phyloP scores from a whole-genome alignment of 257 asterid species.

The Nicotiana undulata region DNA sequence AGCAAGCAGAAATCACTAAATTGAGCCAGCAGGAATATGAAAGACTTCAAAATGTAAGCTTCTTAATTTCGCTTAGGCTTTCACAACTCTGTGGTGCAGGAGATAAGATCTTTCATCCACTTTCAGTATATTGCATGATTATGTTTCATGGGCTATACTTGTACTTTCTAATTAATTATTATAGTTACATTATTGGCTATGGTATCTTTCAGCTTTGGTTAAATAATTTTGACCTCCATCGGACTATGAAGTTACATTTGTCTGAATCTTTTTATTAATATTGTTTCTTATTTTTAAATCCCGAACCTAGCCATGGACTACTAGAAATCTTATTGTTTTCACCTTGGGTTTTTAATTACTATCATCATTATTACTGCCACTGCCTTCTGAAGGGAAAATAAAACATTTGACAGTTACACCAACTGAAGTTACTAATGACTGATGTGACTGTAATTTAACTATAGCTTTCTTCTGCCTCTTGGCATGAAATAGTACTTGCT shows the following conservation, averaged over 20 bases:
- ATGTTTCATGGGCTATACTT: not conserved
- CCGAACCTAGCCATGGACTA: not conserved
- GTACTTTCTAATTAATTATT: not conserved
- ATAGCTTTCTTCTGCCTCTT: not conserved
- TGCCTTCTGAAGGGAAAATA: not conserved
- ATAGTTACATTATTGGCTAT: not conserved
- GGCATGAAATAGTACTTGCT: not conserved
- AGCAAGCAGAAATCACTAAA: conserved; percentile 93
- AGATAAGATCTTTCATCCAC: not conserved
- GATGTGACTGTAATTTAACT: not conserved
- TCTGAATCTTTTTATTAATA: not conserved
- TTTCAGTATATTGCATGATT: not conserved
- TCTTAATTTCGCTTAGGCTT: not conserved
- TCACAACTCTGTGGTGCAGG: not conserved
- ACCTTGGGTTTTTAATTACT: not conserved
- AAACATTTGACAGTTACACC: not conserved
- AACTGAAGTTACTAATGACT: not conserved
- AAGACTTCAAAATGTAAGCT: conserved; percentile 80
- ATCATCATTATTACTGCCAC: not conserved
- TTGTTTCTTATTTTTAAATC: not conserved
- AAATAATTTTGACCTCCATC: not conserved
- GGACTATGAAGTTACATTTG: not conserved
- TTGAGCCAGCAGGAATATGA: conserved; percentile 93
- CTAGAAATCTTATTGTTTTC: not conserved
- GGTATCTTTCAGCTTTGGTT: not conserved